These are phyloP conservation scores for Phoenix roebelenii DNA, from an alignment of 176 grass and related monocot species.

Conservation along the genomic window DNA sequence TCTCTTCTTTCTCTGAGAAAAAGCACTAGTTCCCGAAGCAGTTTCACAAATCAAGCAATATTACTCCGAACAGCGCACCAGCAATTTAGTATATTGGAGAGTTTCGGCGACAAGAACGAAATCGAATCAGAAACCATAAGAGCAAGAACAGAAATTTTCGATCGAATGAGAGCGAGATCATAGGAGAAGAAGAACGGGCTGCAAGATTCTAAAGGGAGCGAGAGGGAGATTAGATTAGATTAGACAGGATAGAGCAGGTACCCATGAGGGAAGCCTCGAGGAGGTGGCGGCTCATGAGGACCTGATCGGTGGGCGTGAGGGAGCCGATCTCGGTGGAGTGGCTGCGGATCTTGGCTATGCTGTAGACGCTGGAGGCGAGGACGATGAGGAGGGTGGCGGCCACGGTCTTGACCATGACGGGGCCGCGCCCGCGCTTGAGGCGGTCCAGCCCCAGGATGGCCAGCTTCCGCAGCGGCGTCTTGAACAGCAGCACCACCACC, in stretches of 20 bases:
- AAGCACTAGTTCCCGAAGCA: no score
- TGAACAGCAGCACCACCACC: slow-evolving; percentile 60
- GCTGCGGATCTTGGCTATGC: slow-evolving; percentile 57
- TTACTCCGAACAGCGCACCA: no score
- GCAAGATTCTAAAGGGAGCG: no score
- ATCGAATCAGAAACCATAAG: no score
- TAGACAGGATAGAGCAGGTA: slow-evolving; percentile 4
- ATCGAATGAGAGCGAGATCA: no score
- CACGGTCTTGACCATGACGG: slow-evolving; percentile 70
- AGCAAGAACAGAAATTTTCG: no score
- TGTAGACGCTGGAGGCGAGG: slow-evolving; percentile 51
- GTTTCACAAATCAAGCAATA: no score
- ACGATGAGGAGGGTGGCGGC: slow-evolving; percentile 47
- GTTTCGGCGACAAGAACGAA: no score
- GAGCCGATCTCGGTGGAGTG: slow-evolving; percentile 29
- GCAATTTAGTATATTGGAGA: no score
- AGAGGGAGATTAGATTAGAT: no score
- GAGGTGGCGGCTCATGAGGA: slow-evolving; percentile 76
- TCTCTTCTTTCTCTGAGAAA: no score
- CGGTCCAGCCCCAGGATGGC: slow-evolving; percentile 47
- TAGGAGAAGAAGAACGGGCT: no score
- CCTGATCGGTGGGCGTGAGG: slow-evolving; percentile 80
- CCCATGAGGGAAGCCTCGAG: slow-evolving; percentile 82
- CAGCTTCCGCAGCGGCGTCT: slow-evolving; percentile 64
- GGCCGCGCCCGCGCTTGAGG: slow-evolving; percentile 72